phyloP scores from a whole-genome alignment of 2,329 filamentous ascomycete species.

The Penicillium sp. region DNA sequence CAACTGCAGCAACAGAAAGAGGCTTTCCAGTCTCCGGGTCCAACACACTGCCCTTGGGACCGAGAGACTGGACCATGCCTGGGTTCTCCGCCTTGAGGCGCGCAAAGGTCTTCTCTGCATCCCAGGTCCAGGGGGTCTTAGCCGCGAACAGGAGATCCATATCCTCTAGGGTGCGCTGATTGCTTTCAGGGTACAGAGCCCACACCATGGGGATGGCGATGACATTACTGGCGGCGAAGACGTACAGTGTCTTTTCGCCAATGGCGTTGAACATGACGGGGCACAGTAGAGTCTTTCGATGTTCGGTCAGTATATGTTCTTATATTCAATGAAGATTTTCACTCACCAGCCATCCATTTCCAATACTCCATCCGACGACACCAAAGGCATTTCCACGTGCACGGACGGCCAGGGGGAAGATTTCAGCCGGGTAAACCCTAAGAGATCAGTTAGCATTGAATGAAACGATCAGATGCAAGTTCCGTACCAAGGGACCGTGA shows the following conservation, averaged over 20 bases:
- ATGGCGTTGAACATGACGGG: slow-evolving; percentile 64
- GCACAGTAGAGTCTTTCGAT: slow-evolving; percentile 49
- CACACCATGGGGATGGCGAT: slow-evolving; percentile 68
- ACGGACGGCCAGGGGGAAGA: slow-evolving; percentile 68
- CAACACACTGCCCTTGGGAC: slow-evolving; percentile 34
- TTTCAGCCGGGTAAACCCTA: slow-evolving; percentile 67
- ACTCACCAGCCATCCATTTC: slow-evolving; percentile 64
- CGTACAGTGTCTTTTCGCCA: slow-evolving; percentile 69
- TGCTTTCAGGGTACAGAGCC: slow-evolving; percentile 72
- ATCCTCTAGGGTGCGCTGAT: slow-evolving; percentile 71
- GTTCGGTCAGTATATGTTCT: slow-evolving; percentile 6
- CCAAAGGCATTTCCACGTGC: slow-evolving; percentile 76
- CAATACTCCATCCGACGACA: slow-evolving; percentile 73
- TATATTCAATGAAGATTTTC: slow-evolving; percentile 22
- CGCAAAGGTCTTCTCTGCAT: slow-evolving; percentile 65
- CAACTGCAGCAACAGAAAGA: slow-evolving; percentile 6
- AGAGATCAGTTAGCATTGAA: neutral
- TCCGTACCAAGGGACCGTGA: slow-evolving; percentile 54
- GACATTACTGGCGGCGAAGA: slow-evolving; percentile 68
- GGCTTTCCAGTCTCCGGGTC: slow-evolving; percentile 35
- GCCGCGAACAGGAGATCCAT: slow-evolving; percentile 72
- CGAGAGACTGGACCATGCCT: slow-evolving; percentile 45
- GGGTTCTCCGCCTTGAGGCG: slow-evolving; percentile 63
- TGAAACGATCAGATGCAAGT: neutral
- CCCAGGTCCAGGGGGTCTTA: slow-evolving; percentile 68